Evolutionary conservation across 148 eudicot genomes (phyloP).

Genomic region (Rhododendron williamsianum): DNA sequence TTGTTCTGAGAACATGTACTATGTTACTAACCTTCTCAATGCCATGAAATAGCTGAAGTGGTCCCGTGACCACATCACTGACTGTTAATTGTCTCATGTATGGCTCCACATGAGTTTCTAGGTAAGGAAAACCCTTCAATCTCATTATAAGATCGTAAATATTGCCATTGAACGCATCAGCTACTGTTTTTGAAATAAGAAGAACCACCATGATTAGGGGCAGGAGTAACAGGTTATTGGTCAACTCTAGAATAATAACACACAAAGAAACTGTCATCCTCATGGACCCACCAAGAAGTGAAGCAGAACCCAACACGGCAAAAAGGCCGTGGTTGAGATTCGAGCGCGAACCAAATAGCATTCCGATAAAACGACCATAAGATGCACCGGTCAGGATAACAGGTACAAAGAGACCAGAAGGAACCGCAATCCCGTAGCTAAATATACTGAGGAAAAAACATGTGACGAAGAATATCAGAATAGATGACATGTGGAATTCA

Average conservation of each 20-base stretch:
- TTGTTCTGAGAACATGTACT: constrained; percentile 50
- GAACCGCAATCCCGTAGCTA: constrained; percentile 79
- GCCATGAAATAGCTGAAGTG: constrained; percentile 70
- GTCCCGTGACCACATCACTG: constrained; percentile 72
- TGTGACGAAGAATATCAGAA: constrained; percentile 65
- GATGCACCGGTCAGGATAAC: constrained; percentile 83
- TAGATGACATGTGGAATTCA: constrained; percentile 68
- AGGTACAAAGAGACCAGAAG: constrained; percentile 88
- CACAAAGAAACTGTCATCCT: constrained; percentile 91
- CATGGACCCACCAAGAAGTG: constrained; percentile 93
- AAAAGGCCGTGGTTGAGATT: constrained; percentile 81
- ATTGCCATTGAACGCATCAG: constrained; percentile 69
- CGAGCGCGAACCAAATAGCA: constrained; percentile 57
- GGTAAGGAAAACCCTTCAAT: constrained; percentile 79
- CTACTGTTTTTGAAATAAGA: constrained; percentile 83
- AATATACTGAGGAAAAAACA: constrained; percentile 71
- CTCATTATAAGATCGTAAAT: constrained; percentile 73
- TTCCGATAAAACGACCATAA: constrained; percentile 78
- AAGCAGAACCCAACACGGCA: constrained; percentile 85
- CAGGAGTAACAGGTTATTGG: constrained; percentile 67
- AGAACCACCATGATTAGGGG: constrained; percentile 84
- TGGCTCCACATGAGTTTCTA: constrained; percentile 81
- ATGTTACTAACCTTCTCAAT: constrained; percentile 75
- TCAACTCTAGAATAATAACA: constrained; percentile 77
- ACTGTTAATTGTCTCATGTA: constrained; percentile 91